phyloP scores from a whole-genome alignment of 345 rosid species.

The Pugionium dolabratum region DNA sequence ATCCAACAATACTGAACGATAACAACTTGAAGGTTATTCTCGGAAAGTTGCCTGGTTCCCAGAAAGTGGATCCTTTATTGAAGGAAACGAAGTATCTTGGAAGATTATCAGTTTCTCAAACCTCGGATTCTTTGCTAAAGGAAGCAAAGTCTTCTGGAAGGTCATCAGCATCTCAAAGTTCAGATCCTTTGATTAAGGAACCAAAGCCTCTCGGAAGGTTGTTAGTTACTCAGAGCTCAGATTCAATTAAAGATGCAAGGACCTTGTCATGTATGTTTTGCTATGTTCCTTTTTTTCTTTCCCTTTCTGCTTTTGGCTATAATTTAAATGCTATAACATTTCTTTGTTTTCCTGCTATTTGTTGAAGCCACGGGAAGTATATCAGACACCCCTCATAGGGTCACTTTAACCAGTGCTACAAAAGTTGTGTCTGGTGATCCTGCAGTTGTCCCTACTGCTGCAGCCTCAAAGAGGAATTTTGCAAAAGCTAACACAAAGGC shows the following conservation, averaged over 20 bases:
- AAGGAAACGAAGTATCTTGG: constrained; percentile 84
- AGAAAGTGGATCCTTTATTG: constrained; percentile 47
- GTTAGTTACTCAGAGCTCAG: constrained; percentile 73
- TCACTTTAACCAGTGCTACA: constrained; percentile 47
- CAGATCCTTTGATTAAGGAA: constrained; percentile 67
- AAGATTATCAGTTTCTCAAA: constrained; percentile 78
- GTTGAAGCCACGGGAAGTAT: constrained; percentile 77
- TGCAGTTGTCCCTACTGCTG: constrained; percentile 45
- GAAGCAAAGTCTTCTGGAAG: constrained; percentile 46
- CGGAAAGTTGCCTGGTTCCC: constrained; percentile 60
- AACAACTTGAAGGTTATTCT: constrained; percentile 53
- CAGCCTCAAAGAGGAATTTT: constrained; percentile 59
- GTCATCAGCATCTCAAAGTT: constrained; percentile 52
- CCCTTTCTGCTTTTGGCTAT: constrained; percentile 10
- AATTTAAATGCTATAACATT: constrained; percentile 30
- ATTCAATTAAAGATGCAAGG: constrained; percentile 65
- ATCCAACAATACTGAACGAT: constrained; percentile 55
- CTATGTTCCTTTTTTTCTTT: constrained; percentile 34
- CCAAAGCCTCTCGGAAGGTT: constrained; percentile 70
- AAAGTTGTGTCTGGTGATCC: constrained; percentile 50
- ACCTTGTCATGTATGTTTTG: constrained; percentile 55
- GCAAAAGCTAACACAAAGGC: constrained; percentile 48
- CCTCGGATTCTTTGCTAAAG: constrained; percentile 40
- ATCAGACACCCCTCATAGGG: constrained; percentile 77
- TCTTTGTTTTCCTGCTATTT: constrained; percentile 45